phyloP scores from a whole-genome alignment of 768 basidiomycete genomes.

The Lactarius sp. region DNA sequence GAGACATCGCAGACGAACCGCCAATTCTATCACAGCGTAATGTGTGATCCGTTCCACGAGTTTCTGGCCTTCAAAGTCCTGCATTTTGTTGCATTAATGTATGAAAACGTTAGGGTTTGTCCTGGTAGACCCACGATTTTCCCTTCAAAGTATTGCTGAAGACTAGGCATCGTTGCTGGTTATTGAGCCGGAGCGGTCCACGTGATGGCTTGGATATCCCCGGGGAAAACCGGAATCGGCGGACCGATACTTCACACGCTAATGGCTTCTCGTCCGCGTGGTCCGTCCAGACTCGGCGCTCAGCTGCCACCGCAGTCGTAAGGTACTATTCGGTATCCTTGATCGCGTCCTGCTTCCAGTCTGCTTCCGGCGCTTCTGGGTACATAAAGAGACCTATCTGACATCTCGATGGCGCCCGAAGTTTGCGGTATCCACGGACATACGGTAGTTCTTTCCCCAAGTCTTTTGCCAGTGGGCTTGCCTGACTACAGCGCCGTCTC shows the following conservation, averaged over 20 bases:
- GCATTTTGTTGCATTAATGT: neutral
- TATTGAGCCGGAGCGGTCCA: neutral
- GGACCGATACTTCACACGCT: neutral
- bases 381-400: too few relatives aligned
- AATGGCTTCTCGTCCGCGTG: neutral
- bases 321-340: neutral
- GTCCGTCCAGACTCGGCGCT: neutral
- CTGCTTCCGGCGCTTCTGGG: too few relatives aligned
- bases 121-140: conserved; percentile 31
- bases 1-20: conserved; percentile 37
- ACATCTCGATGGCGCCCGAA: neutral
- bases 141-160: conserved; percentile 31
- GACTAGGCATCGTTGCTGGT: conserved; percentile 1
- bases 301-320: neutral
- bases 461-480: too few relatives aligned
- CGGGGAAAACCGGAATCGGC: neutral
- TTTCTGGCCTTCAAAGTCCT: conserved; percentile 64
- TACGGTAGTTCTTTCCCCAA: too few relatives aligned
- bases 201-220: neutral
- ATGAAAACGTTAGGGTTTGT: neutral
- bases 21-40: conserved; percentile 40
- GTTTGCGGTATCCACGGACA: neutral
- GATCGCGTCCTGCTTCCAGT: neutral
- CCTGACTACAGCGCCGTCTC: too few relatives aligned
- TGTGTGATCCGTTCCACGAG: conserved; percentile 45